Base-by-base conservation (phyloP, 2,329 filamentous ascomycete genomes). In the Fusarium sp. region DNA sequence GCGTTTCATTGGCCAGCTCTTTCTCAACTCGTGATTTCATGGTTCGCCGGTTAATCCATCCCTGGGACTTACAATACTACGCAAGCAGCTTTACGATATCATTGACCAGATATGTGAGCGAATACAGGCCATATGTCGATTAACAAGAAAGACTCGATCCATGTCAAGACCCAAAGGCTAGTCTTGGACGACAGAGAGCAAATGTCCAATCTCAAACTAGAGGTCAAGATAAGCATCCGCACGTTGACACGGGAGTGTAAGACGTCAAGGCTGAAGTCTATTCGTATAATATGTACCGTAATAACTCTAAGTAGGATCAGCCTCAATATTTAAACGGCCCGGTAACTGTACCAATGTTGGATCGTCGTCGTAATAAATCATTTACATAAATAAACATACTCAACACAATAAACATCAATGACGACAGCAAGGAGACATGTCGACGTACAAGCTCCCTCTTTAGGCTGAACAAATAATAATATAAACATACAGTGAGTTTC, bases 401-500 rank as follows among this genome's bases (percentile, higher is more conserved):
- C 11, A 10, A 9, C 4, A 23, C 19, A 21, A 44, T 17, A 15
- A 32, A 32, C 28, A 17, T 11, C 24, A 17, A 11, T 4, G 15
- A 15, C 15, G 15, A 20, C 42, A 38, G 19, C 9, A 38, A 38
- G 4, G 15, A n/a, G 7, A 8, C 17, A 26, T 17, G 21, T 6
- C 21, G 12, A 34, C 12, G 36, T 36, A 23, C 34, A 14, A 38
- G 26, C 26, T 36, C 11, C 30, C 47, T 23, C 52, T 38, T 49
- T 42, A 49, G 46, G 28, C 24, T 34, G 32, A 57, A 40, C 48
- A 48, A 38, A 17, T 47, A 28, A 32, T 40, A 36, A n/a, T 38
- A 62, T 40, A 42, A 60, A 54, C 56, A 62, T 53, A 63, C 38
- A 58, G 55, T 53, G 40, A 53, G 61, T 42, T 43, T 48, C 56